Percentiles rank a stretch among this genome's conserved stretches.
These are phyloP conservation scores for Torulaspora pretoriensis DNA, from an alignment of 1,139 yeast genomes.

Conservation along the genomic window DNA sequence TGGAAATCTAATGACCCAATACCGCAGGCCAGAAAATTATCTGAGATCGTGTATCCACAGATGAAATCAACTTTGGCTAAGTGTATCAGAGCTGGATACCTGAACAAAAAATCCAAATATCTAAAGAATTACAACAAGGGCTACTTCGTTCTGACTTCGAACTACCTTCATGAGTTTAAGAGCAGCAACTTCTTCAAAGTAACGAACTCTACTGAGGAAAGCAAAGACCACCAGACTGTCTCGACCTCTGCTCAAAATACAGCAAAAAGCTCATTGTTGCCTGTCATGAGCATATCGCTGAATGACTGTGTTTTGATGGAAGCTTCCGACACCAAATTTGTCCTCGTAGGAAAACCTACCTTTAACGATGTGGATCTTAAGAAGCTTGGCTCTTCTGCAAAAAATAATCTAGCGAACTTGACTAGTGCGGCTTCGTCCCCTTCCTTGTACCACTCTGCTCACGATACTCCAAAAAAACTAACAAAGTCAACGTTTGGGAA, in stretches of 20 bases:
- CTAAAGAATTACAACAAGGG: conserved; percentile 60
- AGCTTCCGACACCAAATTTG: conserved; percentile 36
- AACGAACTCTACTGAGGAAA: conserved; percentile 17
- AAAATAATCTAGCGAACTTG: conserved; percentile 5
- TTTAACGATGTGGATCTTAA: conserved; percentile 19
- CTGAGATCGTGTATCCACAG: conserved; percentile 48
- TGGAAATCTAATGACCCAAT: conserved; percentile 48
- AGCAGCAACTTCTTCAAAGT: conserved; percentile 54
- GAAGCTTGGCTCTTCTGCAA: conserved; percentile 8
- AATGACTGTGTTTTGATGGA: conserved; percentile 40
- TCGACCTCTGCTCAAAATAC: conserved; percentile 16
- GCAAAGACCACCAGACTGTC: conserved; percentile 16
- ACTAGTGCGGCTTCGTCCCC: conserved; percentile 1
- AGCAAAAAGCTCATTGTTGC: conserved; percentile 30
- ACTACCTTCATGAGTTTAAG: conserved; percentile 68
- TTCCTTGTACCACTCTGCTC: conserved; percentile 3
- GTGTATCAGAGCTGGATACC: conserved; percentile 53
- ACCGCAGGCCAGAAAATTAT: conserved; percentile 45
- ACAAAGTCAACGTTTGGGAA: conserved; percentile 15
- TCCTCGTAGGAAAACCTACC: conserved; percentile 27
- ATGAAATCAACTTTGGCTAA: conserved; percentile 50
- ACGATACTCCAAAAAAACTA: conserved; percentile 15
- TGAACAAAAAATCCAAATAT: conserved; percentile 55
- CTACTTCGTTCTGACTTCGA: conserved; percentile 71
- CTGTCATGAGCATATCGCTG: conserved; percentile 42